Evolutionary conservation across 495 filamentous ascomycete species (phyloP).

Genomic region (Wilcoxina mikolae): DNA sequence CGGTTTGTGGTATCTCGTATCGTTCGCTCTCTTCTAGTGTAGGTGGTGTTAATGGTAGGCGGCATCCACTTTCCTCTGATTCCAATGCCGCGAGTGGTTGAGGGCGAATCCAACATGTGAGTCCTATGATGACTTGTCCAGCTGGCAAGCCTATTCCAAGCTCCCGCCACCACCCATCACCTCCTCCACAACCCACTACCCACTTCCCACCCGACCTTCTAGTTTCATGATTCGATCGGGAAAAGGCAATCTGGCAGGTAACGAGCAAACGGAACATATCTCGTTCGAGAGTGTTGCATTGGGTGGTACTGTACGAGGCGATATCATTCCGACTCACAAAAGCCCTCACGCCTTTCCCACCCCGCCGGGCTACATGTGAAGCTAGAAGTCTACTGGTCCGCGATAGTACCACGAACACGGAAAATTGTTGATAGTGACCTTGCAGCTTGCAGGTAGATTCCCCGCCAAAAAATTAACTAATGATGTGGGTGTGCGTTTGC

Average conservation of each 20-base stretch:
- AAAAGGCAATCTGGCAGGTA: neutral
- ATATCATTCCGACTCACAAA: neutral
- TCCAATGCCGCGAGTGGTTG: neutral
- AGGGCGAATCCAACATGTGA: neutral
- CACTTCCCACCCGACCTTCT: neutral
- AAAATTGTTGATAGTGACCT: slow-evolving; percentile 7
- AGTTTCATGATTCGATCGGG: neutral
- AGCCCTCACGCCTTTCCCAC: slow-evolving; percentile 4
- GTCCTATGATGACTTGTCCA: neutral
- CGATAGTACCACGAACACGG: slow-evolving; percentile 6
- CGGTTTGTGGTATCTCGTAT: neutral
- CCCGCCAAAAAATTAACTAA: neutral
- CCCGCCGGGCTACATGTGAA: neutral
- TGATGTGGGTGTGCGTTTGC: slow-evolving; percentile 4
- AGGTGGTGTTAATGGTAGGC: neutral
- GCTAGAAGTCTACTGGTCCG: neutral
- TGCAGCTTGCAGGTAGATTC: neutral
- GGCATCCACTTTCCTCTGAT: neutral
- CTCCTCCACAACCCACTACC: neutral
- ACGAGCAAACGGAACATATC: slow-evolving; percentile 9
- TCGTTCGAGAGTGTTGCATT: slow-evolving; percentile 4
- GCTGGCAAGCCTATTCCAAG: neutral
- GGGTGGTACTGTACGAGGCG: neutral
- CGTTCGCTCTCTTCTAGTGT: neutral
- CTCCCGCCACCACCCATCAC: neutral